Percentiles rank a stretch among this genome's conserved stretches.
phyloP scores from a whole-genome alignment of 2,329 filamentous ascomycete species.

The Fusarium sp. region DNA sequence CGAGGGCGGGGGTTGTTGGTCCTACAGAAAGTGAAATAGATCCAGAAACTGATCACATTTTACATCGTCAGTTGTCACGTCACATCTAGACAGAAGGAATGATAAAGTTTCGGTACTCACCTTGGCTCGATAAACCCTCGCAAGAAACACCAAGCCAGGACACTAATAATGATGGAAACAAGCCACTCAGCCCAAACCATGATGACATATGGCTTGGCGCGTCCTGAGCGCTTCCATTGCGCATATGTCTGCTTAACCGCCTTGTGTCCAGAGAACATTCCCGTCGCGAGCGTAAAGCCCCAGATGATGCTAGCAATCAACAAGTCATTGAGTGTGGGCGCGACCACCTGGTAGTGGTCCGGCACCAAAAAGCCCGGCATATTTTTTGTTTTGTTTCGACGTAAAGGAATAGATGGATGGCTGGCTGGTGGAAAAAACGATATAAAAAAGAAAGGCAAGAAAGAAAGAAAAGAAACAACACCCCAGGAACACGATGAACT shows the following conservation, averaged over 20 bases:
- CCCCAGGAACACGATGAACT: background rate
- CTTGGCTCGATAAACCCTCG: constrained; percentile 34
- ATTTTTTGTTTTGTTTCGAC: background rate
- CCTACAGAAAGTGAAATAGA: constrained; percentile 36
- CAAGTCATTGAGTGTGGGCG: constrained; percentile 29
- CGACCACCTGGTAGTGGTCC: constrained; percentile 27
- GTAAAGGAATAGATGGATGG: background rate
- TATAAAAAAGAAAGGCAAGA: background rate
- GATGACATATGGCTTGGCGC: constrained; percentile 29
- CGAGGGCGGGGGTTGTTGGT: no score
- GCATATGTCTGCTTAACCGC: constrained; percentile 38
- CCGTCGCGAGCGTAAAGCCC: constrained; percentile 41
- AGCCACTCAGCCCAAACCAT: constrained; percentile 43
- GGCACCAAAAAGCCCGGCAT: constrained; percentile 34
- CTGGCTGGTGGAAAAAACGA: background rate
- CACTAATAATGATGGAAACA: constrained; percentile 33
- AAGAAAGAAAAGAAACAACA: background rate
- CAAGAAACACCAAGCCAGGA: constrained; percentile 38
- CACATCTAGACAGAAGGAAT: background rate
- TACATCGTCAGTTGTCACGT: background rate
- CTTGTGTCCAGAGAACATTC: constrained; percentile 34
- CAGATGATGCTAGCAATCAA: constrained; percentile 44
- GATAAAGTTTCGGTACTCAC: constrained; percentile 3
- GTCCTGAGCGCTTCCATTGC: constrained; percentile 29
- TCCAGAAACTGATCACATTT: constrained; percentile 32